These are phyloP conservation scores for Xylariaceae sp. DNA, from an alignment of 2,329 filamentous ascomycete genomes.

Conservation along the genomic window DNA sequence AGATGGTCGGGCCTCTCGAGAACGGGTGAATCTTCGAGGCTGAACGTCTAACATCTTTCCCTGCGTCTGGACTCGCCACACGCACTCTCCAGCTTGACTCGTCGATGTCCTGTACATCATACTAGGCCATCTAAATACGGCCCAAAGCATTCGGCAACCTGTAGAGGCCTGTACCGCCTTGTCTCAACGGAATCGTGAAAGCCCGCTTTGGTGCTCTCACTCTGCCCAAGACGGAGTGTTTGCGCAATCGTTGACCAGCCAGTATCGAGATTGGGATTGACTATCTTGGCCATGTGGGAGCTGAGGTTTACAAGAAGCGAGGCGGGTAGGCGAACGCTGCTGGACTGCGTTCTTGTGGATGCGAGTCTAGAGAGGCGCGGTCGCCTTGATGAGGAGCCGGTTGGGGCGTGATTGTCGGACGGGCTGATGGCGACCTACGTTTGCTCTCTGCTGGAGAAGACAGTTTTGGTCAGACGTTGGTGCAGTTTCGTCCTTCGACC, in stretches of 20 bases:
- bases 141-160: constrained; percentile 41
- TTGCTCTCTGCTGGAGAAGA: constrained; percentile 38
- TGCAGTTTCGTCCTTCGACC: constrained; percentile 21
- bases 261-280: constrained; percentile 48
- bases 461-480: constrained; percentile 29
- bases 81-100: constrained; percentile 37
- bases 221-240: no score
- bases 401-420: constrained; percentile 41
- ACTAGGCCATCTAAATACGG: constrained; percentile 43
- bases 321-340: constrained; percentile 32
- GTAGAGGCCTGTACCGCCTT: constrained; percentile 36
- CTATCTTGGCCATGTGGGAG: constrained; percentile 20
- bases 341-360: constrained; percentile 46
- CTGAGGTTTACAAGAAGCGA: constrained; percentile 3
- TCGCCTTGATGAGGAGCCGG: constrained; percentile 37
- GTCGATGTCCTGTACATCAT: constrained; percentile 48
- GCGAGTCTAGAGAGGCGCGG: constrained; percentile 36
- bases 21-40: background rate
- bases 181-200: constrained; percentile 39
- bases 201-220: constrained; percentile 41
- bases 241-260: constrained; percentile 44
- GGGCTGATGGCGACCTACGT: constrained; percentile 46
- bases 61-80: constrained; percentile 7
- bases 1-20: no score
- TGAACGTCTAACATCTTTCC: background rate